phyloP scores from a whole-genome alignment of 345 rosid genomes.

The Rhizophora mangle region DNA sequence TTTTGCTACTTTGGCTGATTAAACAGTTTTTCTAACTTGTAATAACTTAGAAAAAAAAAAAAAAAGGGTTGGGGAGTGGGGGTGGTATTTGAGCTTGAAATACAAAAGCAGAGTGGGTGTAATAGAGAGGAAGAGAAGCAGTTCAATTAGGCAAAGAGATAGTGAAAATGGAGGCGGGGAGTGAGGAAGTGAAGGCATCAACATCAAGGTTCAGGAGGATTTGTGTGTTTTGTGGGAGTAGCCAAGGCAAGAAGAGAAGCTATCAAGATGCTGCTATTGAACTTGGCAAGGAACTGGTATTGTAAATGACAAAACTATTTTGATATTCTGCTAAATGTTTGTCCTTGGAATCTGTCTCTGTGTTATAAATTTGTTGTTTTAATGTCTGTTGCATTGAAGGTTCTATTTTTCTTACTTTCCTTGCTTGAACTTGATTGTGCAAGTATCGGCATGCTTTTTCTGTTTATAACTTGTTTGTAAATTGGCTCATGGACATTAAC shows the following conservation, averaged over 20 bases:
- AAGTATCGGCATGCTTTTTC: not conserved
- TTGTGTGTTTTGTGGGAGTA: conserved; percentile 96
- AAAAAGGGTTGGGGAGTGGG: not conserved
- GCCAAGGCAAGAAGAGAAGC: conserved; percentile 69
- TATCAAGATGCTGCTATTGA: conserved; percentile 81
- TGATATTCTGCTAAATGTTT: no score
- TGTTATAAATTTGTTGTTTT: not conserved
- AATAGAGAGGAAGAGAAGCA: not conserved
- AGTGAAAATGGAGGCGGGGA: conserved; percentile 29
- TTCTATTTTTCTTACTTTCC: not conserved
- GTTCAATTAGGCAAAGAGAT: not conserved
- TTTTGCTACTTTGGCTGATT: not conserved
- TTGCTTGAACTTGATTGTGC: not conserved
- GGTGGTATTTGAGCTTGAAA: no score
- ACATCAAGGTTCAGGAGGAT: conserved; percentile 59
- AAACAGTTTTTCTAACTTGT: no score
- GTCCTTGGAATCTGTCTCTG: no score
- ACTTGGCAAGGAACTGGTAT: conserved; percentile 79
- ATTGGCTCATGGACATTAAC: conserved; percentile 3
- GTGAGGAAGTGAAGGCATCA: conserved; percentile 34
- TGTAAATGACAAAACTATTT: no score
- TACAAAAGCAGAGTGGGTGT: no score
- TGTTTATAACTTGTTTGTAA: conserved; percentile 20
- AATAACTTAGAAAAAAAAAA: no score
- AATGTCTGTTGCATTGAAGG: not conserved